These are phyloP conservation scores for Vickermania ingenoplastis DNA, from an alignment of 208 protist species.

Conservation along the genomic window DNA sequence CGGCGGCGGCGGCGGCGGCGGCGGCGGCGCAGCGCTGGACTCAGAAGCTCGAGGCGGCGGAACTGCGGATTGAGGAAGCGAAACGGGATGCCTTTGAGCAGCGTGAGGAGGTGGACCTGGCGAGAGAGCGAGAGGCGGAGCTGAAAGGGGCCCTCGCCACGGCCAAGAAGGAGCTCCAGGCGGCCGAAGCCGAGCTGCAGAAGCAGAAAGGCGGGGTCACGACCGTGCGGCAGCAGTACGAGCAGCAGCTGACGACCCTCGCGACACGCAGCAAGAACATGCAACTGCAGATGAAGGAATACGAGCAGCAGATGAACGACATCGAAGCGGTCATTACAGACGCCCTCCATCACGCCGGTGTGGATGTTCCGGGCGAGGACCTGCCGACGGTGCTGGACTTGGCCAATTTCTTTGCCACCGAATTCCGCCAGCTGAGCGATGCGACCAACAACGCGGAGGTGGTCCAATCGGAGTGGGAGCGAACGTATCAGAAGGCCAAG, in stretches of 20 bases:
- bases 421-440: conserved; percentile 17
- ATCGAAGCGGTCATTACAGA: not conserved
- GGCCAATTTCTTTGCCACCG: conserved; percentile 26
- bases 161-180: too few relatives aligned
- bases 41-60: not conserved
- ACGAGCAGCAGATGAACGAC: not conserved
- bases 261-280: conserved; percentile 2
- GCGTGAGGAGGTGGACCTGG: not conserved
- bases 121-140: not conserved
- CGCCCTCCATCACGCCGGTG: not conserved
- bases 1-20: conserved; percentile 4
- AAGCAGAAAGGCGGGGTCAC: not conserved
- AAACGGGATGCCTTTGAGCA: not conserved
- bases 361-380: not conserved
- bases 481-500: conserved; percentile 69
- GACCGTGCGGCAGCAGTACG: conserved; percentile 5
- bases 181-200: conserved; percentile 4
- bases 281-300: conserved; percentile 12
- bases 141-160: not conserved
- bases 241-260: not conserved
- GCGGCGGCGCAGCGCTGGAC: not conserved
- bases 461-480: conserved; percentile 67
- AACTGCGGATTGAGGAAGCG: not conserved
- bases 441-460: conserved; percentile 7
- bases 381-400: conserved; percentile 8